phyloP scores from a whole-genome alignment of 192 early-diverging fungal genomes.

The Coemansia aciculifera region DNA sequence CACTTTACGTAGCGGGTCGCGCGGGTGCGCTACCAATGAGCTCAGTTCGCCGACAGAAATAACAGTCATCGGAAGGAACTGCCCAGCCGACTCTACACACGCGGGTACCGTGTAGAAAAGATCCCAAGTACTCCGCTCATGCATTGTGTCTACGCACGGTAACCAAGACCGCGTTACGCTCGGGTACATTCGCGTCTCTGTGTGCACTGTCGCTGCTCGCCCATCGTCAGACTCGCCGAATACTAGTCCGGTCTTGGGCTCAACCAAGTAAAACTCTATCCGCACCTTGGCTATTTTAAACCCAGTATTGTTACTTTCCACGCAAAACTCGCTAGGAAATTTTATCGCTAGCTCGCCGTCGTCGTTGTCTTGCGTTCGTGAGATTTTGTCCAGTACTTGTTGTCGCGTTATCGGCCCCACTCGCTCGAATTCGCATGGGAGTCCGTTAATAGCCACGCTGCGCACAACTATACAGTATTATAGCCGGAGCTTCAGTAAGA shows the following conservation, averaged over 20 bases:
- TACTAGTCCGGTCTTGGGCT: constrained; percentile 32
- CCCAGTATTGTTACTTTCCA: neutral
- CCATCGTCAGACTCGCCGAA: constrained; percentile 19
- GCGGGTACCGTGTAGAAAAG: constrained; percentile 70
- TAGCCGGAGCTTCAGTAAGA: neutral
- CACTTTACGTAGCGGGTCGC: constrained; percentile 60
- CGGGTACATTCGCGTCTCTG: constrained; percentile 65
- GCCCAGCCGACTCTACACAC: constrained; percentile 10
- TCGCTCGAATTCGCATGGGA: constrained; percentile 23
- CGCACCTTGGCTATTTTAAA: constrained; percentile 23
- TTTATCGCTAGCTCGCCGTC: constrained; percentile 31
- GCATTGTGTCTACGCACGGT: constrained; percentile 71
- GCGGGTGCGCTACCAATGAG: constrained; percentile 64
- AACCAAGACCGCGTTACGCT: constrained; percentile 74
- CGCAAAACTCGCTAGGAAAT: constrained; percentile 16
- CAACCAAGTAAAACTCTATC: constrained; percentile 49
- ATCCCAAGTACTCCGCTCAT: constrained; percentile 77
- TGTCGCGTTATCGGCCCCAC: constrained; percentile 22
- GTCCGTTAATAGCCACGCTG: constrained; percentile 32
- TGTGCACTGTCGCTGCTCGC: constrained; percentile 52
- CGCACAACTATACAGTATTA: constrained; percentile 20
- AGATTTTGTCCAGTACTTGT: constrained; percentile 22
- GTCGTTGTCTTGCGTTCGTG: constrained; percentile 18
- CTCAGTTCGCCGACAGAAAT: constrained; percentile 69
- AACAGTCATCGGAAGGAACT: constrained; percentile 40